Conservation (phyloP, 179 eudicot species). For the Corrigiola litoralis region DNA sequence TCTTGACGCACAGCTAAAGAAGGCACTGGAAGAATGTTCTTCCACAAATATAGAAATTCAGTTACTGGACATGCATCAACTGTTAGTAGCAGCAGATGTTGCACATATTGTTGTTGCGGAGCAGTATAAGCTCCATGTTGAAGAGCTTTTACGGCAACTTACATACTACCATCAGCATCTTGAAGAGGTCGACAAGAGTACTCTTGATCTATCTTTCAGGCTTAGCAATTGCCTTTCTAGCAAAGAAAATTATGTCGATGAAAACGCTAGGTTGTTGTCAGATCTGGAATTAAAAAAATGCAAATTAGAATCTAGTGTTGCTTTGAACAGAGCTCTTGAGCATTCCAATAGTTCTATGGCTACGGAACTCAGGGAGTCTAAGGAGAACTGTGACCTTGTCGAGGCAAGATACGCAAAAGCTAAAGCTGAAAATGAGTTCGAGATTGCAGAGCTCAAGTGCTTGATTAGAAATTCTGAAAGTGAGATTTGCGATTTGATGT, state of each 20-base stretch:
- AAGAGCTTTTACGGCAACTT: slow-evolving; percentile 37
- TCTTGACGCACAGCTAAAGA: slow-evolving; percentile 31
- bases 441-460: slow-evolving; percentile 34
- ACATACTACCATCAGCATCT: slow-evolving; percentile 24
- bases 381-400: slow-evolving; percentile 25
- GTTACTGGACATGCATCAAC: slow-evolving; percentile 42
- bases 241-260: slow-evolving; percentile 40
- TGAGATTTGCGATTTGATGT: slow-evolving; percentile 45
- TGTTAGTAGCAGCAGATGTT: slow-evolving; percentile 51
- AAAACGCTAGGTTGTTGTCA: slow-evolving; percentile 34
- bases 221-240: slow-evolving; percentile 36
- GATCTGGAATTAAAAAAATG: slow-evolving; percentile 38
- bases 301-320: slow-evolving; percentile 36
- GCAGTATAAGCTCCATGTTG: slow-evolving; percentile 38
- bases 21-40: slow-evolving; percentile 23
- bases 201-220: slow-evolving; percentile 31
- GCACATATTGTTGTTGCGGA: slow-evolving; percentile 30
- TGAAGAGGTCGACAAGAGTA: slow-evolving; percentile 31
- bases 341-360: slow-evolving; percentile 29
- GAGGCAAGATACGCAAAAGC: slow-evolving; percentile 22
- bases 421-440: slow-evolving; percentile 25
- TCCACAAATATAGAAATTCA: slow-evolving; percentile 30
- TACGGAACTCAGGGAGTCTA: slow-evolving; percentile 41
- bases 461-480: slow-evolving; percentile 34
- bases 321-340: slow-evolving; percentile 40